A percentile compares a stretch with the other conserved stretches of the same genome.
These are phyloP conservation scores for Lecanicillium sp. DNA, from an alignment of 2,329 filamentous ascomycete species.

Conservation along the genomic window DNA sequence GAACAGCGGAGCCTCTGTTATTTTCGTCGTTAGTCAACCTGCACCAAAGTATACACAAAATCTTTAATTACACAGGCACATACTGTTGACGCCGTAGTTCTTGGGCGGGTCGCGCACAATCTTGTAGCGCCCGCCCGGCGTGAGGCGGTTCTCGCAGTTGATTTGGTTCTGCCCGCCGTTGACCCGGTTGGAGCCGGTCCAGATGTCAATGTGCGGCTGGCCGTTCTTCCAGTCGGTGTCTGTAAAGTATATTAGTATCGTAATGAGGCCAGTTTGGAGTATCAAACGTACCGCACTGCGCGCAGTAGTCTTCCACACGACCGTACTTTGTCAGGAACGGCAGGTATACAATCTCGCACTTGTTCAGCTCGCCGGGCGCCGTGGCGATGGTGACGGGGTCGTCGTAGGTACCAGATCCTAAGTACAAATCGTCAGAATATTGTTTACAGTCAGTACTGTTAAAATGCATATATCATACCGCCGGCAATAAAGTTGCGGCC, in stretches of 20 bases:
- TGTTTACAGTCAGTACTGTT: background rate
- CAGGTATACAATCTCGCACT: slow-evolving; percentile 15
- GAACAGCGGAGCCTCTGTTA: slow-evolving; percentile 13
- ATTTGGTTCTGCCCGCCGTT: slow-evolving; percentile 15
- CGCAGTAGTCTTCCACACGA: slow-evolving; percentile 13
- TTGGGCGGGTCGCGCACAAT: slow-evolving; percentile 15
- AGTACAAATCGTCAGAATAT: no score
- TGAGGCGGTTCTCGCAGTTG: slow-evolving; percentile 14
- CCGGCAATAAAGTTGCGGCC: slow-evolving; percentile 12
- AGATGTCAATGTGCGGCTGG: slow-evolving; percentile 15
- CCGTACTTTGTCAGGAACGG: slow-evolving; percentile 15
- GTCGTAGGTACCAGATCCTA: slow-evolving; percentile 12
- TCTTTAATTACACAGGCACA: slow-evolving; percentile 1
- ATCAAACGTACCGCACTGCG: slow-evolving; percentile 11
- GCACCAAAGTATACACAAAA: no score
- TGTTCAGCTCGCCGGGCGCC: slow-evolving; percentile 13
- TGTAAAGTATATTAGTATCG: background rate
- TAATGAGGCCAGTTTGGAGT: background rate
- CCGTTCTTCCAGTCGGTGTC: slow-evolving; percentile 9
- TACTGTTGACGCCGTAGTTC: slow-evolving; percentile 15
- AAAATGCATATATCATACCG: slow-evolving; percentile 4
- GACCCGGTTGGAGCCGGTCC: slow-evolving; percentile 12
- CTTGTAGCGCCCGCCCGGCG: slow-evolving; percentile 12
- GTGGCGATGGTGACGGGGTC: slow-evolving; percentile 15
- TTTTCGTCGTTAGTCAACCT: no score